Base-by-base conservation (phyloP, 768 basidiomycete genomes). In the Termitomyces sp. region DNA sequence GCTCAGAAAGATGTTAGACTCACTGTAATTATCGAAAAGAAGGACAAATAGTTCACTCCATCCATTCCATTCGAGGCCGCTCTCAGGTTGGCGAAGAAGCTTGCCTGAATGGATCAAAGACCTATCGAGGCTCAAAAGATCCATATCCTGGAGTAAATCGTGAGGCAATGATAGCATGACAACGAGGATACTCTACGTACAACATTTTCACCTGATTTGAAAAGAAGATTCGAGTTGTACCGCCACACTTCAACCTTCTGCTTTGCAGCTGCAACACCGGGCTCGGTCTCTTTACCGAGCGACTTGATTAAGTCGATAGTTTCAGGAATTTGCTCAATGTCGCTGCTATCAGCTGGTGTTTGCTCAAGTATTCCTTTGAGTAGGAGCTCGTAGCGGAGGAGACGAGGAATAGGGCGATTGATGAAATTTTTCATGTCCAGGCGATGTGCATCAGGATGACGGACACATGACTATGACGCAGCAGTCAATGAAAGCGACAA, bases 361-460 rank as follows among this genome's bases (percentile, higher is more conserved):
- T 89, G 87, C 20, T 94, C 89, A 63, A 89, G 75, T 64, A 98
- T 90, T 37, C 83, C 81, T 64, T 89, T 89, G 62, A 98, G 75
- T 17, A 98, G 79, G 1, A 98, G 80, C 64, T 92, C 88, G 71
- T 98, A 98, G 52, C 96, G 90, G 46, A 95, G 78, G 40, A 96
- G 76, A 48, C 96, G 87, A 61, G 93, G 92, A 65, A 96, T 95
- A 2, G 96, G 94, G 42, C 94, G 87, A 67, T 92, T 88, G 69
- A 96, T 90, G 75, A 98, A 99, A 66, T 82, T 89, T 71, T 96
- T 94, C 85, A 99, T 90, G 70, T 95, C 94, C 20, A 93, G 80
- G 54, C 89, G 86, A 68, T 91, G 87, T 1, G 94, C 85, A 60
- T 90, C 89, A 0, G 88, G 84, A 66, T 92, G 87, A 37, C 88